phyloP scores from a whole-genome alignment of 768 basidiomycete genomes.

The Termitomyces sp. region DNA sequence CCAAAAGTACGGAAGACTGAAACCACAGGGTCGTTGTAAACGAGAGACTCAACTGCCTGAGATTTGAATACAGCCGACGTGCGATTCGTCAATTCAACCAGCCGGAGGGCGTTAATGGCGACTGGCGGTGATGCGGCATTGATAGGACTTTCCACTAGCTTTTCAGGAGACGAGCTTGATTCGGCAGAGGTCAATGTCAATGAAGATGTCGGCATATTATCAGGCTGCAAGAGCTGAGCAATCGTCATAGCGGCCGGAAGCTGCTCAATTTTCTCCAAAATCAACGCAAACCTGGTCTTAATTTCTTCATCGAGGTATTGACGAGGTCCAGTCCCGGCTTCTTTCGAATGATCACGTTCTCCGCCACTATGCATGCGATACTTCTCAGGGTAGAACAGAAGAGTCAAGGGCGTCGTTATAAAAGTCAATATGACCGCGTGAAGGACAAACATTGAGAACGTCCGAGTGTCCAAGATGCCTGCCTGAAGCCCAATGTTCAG shows the following conservation, averaged over 20 bases:
- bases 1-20: conserved; percentile 77
- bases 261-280: conserved; percentile 80
- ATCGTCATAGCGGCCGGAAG: conserved; percentile 80
- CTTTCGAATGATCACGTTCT: conserved; percentile 15
- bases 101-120: conserved; percentile 71
- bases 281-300: conserved; percentile 62
- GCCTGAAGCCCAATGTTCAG: conserved; percentile 82
- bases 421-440: conserved; percentile 74
- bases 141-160: background rate
- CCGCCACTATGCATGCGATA: conserved; percentile 37
- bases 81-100: conserved; percentile 86
- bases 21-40: conserved; percentile 67
- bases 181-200: conserved; percentile 14
- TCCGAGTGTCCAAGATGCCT: conserved; percentile 52
- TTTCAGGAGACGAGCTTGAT: conserved; percentile 22
- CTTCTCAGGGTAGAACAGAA: conserved; percentile 69
- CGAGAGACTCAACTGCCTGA: conserved; percentile 64
- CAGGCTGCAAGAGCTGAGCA: conserved; percentile 60
- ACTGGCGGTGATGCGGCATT: conserved; percentile 20
- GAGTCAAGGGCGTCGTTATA: conserved; percentile 79
- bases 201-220: conserved; percentile 2
- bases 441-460: conserved; percentile 90
- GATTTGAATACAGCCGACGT: conserved; percentile 85
- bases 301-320: conserved; percentile 28
- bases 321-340: conserved; percentile 16